phyloP scores from a whole-genome alignment of 2,329 filamentous ascomycete species.

The Ilyonectria mors-panacis region DNA sequence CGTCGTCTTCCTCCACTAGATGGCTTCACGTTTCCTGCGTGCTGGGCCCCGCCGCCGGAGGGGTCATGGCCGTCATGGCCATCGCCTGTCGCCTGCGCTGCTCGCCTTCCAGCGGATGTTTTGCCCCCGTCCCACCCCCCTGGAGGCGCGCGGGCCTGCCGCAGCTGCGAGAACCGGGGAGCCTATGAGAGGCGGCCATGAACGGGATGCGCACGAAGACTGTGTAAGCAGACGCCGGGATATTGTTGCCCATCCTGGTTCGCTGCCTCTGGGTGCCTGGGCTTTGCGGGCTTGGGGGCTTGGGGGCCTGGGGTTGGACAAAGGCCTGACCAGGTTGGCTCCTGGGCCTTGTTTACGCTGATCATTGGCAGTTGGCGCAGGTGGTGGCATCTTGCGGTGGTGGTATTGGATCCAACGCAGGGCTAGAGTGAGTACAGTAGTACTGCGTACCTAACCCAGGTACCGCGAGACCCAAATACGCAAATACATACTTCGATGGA shows the following conservation, averaged over 20 bases:
- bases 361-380: conserved; percentile 2
- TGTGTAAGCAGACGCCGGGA: not conserved
- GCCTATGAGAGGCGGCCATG: conserved; percentile 12
- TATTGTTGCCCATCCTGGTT: not conserved
- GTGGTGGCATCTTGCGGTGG: not conserved
- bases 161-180: conserved; percentile 15
- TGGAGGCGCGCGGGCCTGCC: not conserved
- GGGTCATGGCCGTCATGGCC: not conserved
- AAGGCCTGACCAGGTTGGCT: not conserved
- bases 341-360: not conserved
- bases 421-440: not conserved
- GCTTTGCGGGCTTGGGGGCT: not conserved
- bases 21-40: not conserved
- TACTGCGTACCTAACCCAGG: not conserved
- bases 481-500: no score
- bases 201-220: not conserved
- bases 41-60: not conserved
- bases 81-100: not conserved
- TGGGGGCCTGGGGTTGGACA: conserved; percentile 10
- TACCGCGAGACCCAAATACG: no score
- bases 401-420: not conserved
- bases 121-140: not conserved
- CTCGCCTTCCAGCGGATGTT: not conserved
- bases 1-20: not conserved
- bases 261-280: not conserved